Evolutionary conservation across 352 stramenopile genomes (phyloP).

Genomic region (Pythium phragmitis): DNA sequence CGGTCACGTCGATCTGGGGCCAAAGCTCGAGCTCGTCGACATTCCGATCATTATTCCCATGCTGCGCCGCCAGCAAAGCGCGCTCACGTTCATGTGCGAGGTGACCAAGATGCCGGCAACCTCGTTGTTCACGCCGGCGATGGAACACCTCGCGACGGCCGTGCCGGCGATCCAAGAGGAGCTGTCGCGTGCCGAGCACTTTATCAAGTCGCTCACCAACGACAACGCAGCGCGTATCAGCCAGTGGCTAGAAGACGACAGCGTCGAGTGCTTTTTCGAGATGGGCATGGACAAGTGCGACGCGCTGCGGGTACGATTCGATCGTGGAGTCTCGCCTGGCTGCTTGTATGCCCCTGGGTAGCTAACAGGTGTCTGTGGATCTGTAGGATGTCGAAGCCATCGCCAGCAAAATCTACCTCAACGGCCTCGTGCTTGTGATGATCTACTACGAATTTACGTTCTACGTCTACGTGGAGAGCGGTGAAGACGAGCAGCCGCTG

Average conservation of each 20-base stretch:
- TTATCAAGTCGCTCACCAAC: slow-evolving; percentile 63
- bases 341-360: background rate
- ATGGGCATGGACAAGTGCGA: slow-evolving; percentile 72
- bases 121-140: slow-evolving; percentile 84
- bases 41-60: slow-evolving; percentile 94
- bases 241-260: slow-evolving; percentile 91
- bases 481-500: slow-evolving; percentile 88
- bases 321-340: background rate
- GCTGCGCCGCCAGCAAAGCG: slow-evolving; percentile 90
- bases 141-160: slow-evolving; percentile 84
- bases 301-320: slow-evolving; percentile 46
- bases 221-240: slow-evolving; percentile 47
- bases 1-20: slow-evolving; percentile 88
- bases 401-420: slow-evolving; percentile 93
- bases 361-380: background rate
- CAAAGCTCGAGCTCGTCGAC: slow-evolving; percentile 87
- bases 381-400: slow-evolving; percentile 90
- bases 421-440: slow-evolving; percentile 88
- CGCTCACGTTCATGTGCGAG: slow-evolving; percentile 93
- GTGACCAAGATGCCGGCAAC: slow-evolving; percentile 87
- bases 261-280: slow-evolving; percentile 92
- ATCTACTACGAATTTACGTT: slow-evolving; percentile 93
- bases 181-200: slow-evolving; percentile 78
- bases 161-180: slow-evolving; percentile 87
- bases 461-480: slow-evolving; percentile 90